These are phyloP conservation scores for Lojkania enalia DNA, from an alignment of 2,329 filamentous ascomycete genomes.

Conservation along the genomic window DNA sequence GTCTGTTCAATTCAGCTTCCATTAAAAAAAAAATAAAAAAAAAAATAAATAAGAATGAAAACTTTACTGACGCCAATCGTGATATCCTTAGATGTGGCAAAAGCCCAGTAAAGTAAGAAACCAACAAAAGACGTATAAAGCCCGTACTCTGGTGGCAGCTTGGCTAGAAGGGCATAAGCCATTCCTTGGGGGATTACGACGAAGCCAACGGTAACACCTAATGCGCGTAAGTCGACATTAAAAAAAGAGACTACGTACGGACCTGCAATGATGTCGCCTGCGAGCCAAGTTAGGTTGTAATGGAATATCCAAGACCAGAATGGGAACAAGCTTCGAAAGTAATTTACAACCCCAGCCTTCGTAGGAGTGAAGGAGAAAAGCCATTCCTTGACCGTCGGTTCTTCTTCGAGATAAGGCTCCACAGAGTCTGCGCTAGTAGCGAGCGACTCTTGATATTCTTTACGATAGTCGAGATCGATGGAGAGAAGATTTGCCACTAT, in stretches of 20 bases:
- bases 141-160: constrained; percentile 79
- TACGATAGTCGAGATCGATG: constrained; percentile 75
- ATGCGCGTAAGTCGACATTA: constrained; percentile 4
- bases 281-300: constrained; percentile 89
- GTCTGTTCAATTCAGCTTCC: constrained; percentile 56
- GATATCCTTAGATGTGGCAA: constrained; percentile 97
- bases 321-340: constrained; percentile 76
- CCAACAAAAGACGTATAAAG: constrained; percentile 97
- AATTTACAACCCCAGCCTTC: constrained; percentile 57
- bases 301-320: constrained; percentile 85
- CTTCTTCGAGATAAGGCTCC: constrained; percentile 69
- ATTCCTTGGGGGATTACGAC: constrained; percentile 95
- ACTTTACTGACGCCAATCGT: constrained; percentile 91
- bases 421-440: constrained; percentile 59
- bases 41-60: neutral
- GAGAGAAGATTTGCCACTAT: constrained; percentile 73
- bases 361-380: constrained; percentile 66
- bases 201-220: constrained; percentile 70
- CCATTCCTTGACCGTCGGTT: constrained; percentile 76
- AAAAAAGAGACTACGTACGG: constrained; percentile 30
- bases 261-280: constrained; percentile 88
- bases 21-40: neutral
- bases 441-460: constrained; percentile 64
- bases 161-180: constrained; percentile 87
- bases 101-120: constrained; percentile 94